Base-by-base conservation (phyloP, 1,284 basidiomycete species). In the Austroboletus novae-zelandiae region DNA sequence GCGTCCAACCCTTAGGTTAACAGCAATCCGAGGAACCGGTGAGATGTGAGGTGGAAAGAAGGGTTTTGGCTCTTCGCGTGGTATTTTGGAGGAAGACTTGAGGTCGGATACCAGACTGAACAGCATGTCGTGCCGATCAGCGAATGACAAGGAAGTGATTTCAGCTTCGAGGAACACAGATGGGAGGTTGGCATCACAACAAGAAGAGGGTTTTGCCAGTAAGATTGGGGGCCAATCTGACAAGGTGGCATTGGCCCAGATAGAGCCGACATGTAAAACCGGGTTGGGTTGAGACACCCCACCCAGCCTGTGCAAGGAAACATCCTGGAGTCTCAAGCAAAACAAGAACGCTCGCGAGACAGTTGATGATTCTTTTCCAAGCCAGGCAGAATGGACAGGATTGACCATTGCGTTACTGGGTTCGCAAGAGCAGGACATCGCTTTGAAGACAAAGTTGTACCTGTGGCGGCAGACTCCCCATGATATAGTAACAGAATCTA, bases 221-320 rank as follows among this genome's bases (percentile, higher is more conserved):
- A 58, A 15, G 29, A 66, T 67, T 29, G 74, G 65, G 9, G 83
- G 80, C 83, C 84, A 88, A 61, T 84, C 79, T 4, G 77, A 78
- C 17, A 74, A 61, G 25, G 87, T 64, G 3, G 72, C 61, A 39
- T 78, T 68, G 20, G 80, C 55, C 34, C 72, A 61, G 27, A 79
- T 55, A 3, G 66, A 62, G 14, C 74, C 73, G n/a, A 83, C 50
- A 20, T 69, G 72, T 43, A 81, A 52, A 29, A 87, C 76, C 44
- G 75, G 62, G 34, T 68, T 52, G 18, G 43, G 49, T 34, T 43
- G 52, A 13, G 48, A 40, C 27, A 32, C 30, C 25, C 43, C 20
- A 20, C 40, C 51, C 20, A 36, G 23, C 41, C 71, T 62, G 25
- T 71, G 62, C 18, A 76, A 36, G 4, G 62, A 59, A 34, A 69